Evolutionary conservation across 2,329 filamentous ascomycete genomes (phyloP), one percentile per base, ranked within the genome.

Genomic region (Talaromyces marneffei): DNA sequence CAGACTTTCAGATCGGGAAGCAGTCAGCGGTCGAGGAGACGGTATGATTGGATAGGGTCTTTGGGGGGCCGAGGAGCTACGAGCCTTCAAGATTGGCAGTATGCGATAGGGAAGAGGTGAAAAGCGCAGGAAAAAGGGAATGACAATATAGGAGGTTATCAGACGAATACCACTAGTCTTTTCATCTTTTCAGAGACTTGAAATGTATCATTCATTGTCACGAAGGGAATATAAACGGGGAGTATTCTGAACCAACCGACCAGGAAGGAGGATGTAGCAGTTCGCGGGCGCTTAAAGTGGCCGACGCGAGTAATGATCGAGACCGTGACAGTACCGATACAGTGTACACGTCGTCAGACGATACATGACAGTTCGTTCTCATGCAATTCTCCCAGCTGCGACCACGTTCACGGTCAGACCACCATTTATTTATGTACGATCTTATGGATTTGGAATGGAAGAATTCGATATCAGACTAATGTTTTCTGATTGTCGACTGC

Each of bases 1-100:
- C 56, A 58, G 56, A 37, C 40, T n/a, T 57, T 55, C 35, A 39
- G 18, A 39, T 18, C 25, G 5, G 48, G 18, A 40, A 18, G 35
- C 53, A 42, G 35, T 57, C 55, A 48, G 55, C 55, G 55, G 40
- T 58, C 39, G 40, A 29, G 16, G 25, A 23, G 55, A 20, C 55
- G 55, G 40, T 6, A 29, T 40, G 57, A 59, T 59, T 59, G 57
- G 57, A 53, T 27, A 31, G 31, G 44, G n/a, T 33, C 16, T 7
- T 46, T 25, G 42, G 35, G 53, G 53, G 53, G 53, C 33, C 53
- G 53, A 56, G 37, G 53, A 35, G 53, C 53, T 57, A 37, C 39
- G 33, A 25, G 23, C 23, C 33, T 37, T 33, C 35, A 14, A 37
- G 33, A 27, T 10, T 40, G 52, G 20, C 35, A 56, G 25, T 39